These are phyloP conservation scores for Wallemia mellicola DNA, from an alignment of 1,284 basidiomycete genomes.

Conservation along the genomic window DNA sequence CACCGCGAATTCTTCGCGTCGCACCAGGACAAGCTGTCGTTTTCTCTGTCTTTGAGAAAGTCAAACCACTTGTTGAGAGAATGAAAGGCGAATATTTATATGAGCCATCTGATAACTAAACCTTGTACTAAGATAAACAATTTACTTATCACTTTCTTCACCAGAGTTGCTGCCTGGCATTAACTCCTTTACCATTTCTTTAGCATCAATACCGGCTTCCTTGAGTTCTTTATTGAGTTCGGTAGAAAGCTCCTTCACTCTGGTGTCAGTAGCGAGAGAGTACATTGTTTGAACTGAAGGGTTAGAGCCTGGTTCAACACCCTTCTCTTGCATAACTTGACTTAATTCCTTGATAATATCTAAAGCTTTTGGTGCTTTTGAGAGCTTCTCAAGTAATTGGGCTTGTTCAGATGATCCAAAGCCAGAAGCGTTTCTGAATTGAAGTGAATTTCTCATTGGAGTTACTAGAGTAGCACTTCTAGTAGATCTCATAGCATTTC, in stretches of 20 bases:
- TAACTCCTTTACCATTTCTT: background rate
- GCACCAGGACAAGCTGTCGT: slow-evolving; percentile 65
- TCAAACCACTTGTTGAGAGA: slow-evolving; percentile 39
- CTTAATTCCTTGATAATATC: background rate
- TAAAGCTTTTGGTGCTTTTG: background rate
- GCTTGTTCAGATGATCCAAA: background rate
- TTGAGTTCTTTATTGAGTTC: background rate
- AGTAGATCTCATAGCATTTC: background rate
- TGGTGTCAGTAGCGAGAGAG: background rate
- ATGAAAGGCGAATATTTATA: slow-evolving; percentile 25
- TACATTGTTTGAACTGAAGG: background rate
- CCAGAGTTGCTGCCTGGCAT: background rate
- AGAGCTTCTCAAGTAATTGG: background rate
- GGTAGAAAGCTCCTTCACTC: background rate
- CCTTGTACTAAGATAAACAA: background rate
- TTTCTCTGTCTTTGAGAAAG: slow-evolving; percentile 67
- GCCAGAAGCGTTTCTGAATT: background rate
- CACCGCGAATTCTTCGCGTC: slow-evolving; percentile 78
- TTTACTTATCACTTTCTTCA: background rate
- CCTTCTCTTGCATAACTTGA: background rate
- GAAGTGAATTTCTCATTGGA: background rate
- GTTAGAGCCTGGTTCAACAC: background rate
- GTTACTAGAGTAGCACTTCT: background rate
- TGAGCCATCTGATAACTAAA: slow-evolving; percentile 1
- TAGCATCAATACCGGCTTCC: background rate